These are phyloP conservation scores for Kluyveromyces dobzhanskii DNA, from an alignment of 805 yeast genomes.

Conservation along the genomic window DNA sequence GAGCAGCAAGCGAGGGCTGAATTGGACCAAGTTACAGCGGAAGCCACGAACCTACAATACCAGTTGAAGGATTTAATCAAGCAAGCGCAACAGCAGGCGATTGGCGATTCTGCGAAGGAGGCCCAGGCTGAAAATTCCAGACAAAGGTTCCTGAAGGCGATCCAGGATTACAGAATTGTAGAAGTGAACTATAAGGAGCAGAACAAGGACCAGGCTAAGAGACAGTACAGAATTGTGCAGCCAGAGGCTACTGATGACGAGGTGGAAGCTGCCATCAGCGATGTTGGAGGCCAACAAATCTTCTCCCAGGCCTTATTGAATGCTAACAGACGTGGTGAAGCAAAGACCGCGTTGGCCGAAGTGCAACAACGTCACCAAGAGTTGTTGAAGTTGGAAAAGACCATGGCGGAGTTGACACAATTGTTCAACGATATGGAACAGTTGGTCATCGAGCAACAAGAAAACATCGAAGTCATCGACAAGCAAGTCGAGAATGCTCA, in stretches of 20 bases:
- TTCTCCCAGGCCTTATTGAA: conserved; percentile 88
- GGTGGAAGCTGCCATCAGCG: conserved; percentile 77
- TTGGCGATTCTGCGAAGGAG: conserved; percentile 67
- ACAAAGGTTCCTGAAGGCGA: conserved; percentile 73
- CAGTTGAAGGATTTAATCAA: conserved; percentile 71
- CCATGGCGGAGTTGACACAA: conserved; percentile 92
- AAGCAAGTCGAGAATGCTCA: conserved; percentile 78
- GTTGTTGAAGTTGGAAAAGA: conserved; percentile 85
- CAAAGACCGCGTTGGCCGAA: conserved; percentile 88
- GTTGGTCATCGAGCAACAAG: conserved; percentile 92
- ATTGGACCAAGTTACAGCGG: conserved; percentile 67
- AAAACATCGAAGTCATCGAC: conserved; percentile 72
- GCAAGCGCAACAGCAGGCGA: conserved; percentile 61
- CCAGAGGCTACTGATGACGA: conserved; percentile 81
- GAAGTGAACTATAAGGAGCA: conserved; percentile 83
- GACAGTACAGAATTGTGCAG: conserved; percentile 85
- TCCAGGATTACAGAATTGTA: conserved; percentile 77
- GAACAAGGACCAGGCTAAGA: conserved; percentile 79
- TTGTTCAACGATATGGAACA: conserved; percentile 95
- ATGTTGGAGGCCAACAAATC: conserved; percentile 79
- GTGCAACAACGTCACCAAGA: conserved; percentile 95
- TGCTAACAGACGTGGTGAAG: conserved; percentile 88
- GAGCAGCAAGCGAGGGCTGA: conserved; percentile 63
- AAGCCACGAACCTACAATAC: conserved; percentile 70
- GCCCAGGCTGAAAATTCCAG: conserved; percentile 88